phyloP scores from a whole-genome alignment of 768 basidiomycete species.

The Leccinellum luteum region DNA sequence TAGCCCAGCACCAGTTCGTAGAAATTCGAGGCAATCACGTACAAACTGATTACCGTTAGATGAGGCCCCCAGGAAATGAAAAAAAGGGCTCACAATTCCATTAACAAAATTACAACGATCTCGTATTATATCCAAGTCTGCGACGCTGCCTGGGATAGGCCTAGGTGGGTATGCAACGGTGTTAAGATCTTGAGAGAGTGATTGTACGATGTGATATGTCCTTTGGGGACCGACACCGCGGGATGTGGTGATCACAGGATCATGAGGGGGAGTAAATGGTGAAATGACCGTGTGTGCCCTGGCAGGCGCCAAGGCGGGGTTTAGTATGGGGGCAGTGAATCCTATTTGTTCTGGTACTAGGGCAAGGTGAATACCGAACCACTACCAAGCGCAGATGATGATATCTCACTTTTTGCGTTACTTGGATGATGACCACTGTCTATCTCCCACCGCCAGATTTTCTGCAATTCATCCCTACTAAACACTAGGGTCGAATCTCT shows the following conservation, averaged over 20 bases:
- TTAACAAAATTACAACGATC: conserved; percentile 81
- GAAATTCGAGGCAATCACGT: conserved; percentile 90
- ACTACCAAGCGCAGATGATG: conserved; percentile 6
- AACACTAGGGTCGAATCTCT: conserved; percentile 71
- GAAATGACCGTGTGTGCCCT: conserved; percentile 45
- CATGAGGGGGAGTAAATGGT: conserved; percentile 45
- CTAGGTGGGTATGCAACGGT: conserved; percentile 80
- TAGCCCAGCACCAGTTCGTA: conserved; percentile 80
- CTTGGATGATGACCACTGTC: conserved; percentile 88
- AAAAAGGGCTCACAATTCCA: conserved; percentile 52
- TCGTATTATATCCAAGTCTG: conserved; percentile 86
- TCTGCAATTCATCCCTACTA: conserved; percentile 65
- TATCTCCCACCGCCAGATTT: conserved; percentile 94
- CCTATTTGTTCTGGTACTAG: conserved; percentile 66
- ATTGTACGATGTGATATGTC: conserved; percentile 52
- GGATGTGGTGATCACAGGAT: conserved; percentile 43
- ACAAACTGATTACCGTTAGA: conserved; percentile 59
- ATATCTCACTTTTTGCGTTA: conserved; percentile 56
- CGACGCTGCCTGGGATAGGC: conserved; percentile 75
- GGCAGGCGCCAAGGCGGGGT: conserved; percentile 64
- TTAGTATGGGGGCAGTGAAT: conserved; percentile 50
- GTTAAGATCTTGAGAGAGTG: conserved; percentile 57
- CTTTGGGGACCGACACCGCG: conserved; percentile 73
- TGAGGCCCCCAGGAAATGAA: not conserved
- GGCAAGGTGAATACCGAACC: not conserved